Conservation (phyloP, 1,284 basidiomycete genomes). For the Cronartium quercuum region DNA sequence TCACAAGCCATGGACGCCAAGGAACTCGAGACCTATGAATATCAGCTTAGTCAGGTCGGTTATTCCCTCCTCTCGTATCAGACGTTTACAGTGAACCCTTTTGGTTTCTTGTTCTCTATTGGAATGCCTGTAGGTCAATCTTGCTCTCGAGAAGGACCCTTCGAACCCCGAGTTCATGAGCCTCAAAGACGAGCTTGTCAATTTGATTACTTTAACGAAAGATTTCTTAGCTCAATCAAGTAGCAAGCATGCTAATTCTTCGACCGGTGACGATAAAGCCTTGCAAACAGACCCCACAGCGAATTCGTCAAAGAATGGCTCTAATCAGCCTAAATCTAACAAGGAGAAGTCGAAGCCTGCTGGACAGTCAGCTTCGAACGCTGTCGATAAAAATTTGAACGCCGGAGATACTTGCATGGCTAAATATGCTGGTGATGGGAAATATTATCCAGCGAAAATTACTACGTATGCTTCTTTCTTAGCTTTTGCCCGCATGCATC, state of each 20-base stretch:
- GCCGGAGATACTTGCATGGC: conserved; percentile 91
- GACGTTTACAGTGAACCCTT: conserved; percentile 18
- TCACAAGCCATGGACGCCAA: conserved; percentile 25
- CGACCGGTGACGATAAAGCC: conserved; percentile 59
- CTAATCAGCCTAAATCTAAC: conserved; percentile 28
- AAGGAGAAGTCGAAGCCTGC: conserved; percentile 22
- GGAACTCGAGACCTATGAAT: conserved; percentile 42
- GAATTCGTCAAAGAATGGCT: conserved; percentile 9
- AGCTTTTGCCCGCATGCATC: background rate
- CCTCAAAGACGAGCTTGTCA: conserved; percentile 74
- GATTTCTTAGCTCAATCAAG: conserved; percentile 61
- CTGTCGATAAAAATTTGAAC: conserved; percentile 47
- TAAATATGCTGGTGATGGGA: conserved; percentile 80
- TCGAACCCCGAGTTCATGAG: conserved; percentile 63
- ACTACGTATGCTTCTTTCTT: conserved; percentile 49
- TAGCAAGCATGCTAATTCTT: conserved; percentile 49
- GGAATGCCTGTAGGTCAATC: conserved; percentile 81
- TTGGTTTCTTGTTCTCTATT: conserved; percentile 46
- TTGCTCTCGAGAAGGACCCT: conserved; percentile 75
- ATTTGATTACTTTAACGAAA: conserved; percentile 82
- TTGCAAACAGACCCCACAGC: conserved; percentile 53
- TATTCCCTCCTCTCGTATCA: background rate
- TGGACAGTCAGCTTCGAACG: conserved; percentile 40
- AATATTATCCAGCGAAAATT: conserved; percentile 86
- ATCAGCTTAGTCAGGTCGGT: conserved; percentile 39